These are phyloP conservation scores for Sporisorium reilianum DNA, from an alignment of 1,284 basidiomycete species.

Conservation along the genomic window DNA sequence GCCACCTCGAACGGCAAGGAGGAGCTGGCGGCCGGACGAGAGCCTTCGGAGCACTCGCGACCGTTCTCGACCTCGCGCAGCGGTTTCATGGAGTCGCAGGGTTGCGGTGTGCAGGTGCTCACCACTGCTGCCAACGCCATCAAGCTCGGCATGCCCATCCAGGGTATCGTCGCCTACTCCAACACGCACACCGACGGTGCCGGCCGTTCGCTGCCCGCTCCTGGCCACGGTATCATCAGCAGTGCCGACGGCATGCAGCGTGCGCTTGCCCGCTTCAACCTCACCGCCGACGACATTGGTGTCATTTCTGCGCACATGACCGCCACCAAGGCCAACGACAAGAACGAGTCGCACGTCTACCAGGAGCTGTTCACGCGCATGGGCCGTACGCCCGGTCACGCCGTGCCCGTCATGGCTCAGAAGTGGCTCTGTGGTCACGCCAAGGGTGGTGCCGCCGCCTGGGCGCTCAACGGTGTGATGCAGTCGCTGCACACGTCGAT, in stretches of 20 bases:
- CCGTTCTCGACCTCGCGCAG: slow-evolving; percentile 91
- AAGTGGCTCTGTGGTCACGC: slow-evolving; percentile 77
- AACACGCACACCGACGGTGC: slow-evolving; percentile 95
- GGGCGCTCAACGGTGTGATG: slow-evolving; percentile 94
- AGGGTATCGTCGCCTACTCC: slow-evolving; percentile 92
- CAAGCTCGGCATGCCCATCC: slow-evolving; percentile 91
- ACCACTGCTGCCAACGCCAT: slow-evolving; percentile 97
- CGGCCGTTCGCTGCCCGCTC: slow-evolving; percentile 85
- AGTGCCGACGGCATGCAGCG: slow-evolving; percentile 80
- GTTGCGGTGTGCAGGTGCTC: slow-evolving; percentile 93
- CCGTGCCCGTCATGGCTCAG: slow-evolving; percentile 95
- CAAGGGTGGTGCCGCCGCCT: slow-evolving; percentile 79
- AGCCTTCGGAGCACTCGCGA: slow-evolving; percentile 96
- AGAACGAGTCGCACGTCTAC: slow-evolving; percentile 97
- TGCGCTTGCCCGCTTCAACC: slow-evolving; percentile 94
- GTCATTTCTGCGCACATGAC: slow-evolving; percentile 90
- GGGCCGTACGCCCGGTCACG: slow-evolving; percentile 89
- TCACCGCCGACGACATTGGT: slow-evolving; percentile 88
- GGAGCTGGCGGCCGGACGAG: slow-evolving; percentile 97
- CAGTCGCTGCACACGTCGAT: slow-evolving; percentile 88
- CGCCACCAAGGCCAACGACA: slow-evolving; percentile 96
- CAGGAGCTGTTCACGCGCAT: slow-evolving; percentile 91
- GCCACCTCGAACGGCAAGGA: slow-evolving; percentile 96
- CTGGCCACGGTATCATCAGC: slow-evolving; percentile 64
- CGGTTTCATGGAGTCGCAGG: slow-evolving; percentile 86